phyloP scores from a whole-genome alignment of 345 rosid genomes.

The Fremontodendron californicum region DNA sequence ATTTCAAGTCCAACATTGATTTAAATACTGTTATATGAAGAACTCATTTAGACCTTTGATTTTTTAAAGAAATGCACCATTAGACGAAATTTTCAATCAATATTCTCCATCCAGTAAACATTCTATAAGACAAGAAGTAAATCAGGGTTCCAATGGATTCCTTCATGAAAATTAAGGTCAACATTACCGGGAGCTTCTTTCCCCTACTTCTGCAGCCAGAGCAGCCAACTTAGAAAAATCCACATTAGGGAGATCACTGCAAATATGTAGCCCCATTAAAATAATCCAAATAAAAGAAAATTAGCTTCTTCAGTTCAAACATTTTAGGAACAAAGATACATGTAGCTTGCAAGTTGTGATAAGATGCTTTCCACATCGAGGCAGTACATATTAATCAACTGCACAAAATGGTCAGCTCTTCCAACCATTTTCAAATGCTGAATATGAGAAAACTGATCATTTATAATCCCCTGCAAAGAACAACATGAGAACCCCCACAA shows the following conservation, averaged over 20 bases:
- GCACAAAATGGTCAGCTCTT: slow-evolving; percentile 34
- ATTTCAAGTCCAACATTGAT: neutral
- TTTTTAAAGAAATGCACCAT: neutral
- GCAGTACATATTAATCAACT: slow-evolving; percentile 38
- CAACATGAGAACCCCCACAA: slow-evolving; percentile 4
- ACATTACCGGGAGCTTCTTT: slow-evolving; percentile 43
- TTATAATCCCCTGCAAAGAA: slow-evolving; percentile 38
- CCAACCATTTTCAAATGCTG: slow-evolving; percentile 31
- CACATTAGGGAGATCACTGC: slow-evolving; percentile 35
- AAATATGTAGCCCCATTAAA: slow-evolving; percentile 14
- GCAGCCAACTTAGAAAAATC: slow-evolving; percentile 35
- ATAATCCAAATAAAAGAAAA: slow-evolving; percentile 3
- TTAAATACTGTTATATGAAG: neutral
- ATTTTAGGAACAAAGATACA: slow-evolving; percentile 20
- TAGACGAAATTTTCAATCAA: neutral
- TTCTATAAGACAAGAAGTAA: neutral
- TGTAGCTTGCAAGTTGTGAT: slow-evolving; percentile 28
- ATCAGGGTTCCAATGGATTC: neutral
- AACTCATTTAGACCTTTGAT: neutral
- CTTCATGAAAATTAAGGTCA: neutral
- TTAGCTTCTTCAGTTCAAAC: neutral
- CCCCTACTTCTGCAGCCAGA: slow-evolving; percentile 28
- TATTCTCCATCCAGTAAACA: neutral
- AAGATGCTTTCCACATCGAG: slow-evolving; percentile 32
- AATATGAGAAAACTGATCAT: slow-evolving; percentile 30